A percentile compares a stretch with the other conserved stretches of the same genome.
phyloP scores from a whole-genome alignment of 1,284 basidiomycete genomes.

The Xerocomus cyaneibrunnescens region DNA sequence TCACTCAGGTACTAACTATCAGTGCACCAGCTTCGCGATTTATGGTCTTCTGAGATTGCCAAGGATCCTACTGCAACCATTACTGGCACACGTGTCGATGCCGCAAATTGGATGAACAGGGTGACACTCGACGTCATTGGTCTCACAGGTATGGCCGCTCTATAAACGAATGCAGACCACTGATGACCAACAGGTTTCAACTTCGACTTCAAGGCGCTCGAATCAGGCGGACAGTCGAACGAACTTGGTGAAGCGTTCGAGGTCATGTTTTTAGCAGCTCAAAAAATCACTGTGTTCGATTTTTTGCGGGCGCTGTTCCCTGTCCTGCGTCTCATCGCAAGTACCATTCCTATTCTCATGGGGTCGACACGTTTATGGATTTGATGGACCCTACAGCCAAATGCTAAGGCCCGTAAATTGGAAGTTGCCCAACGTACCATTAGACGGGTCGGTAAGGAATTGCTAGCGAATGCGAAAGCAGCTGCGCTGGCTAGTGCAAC shows the following conservation, averaged over 20 bases:
- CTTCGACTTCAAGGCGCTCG: constrained; percentile 60
- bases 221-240: constrained; percentile 36
- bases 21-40: constrained; percentile 43
- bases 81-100: constrained; percentile 40
- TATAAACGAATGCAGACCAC: background rate
- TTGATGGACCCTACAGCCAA: constrained; percentile 18
- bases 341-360: background rate
- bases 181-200: constrained; percentile 50
- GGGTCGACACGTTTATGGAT: background rate
- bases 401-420: constrained; percentile 1
- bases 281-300: constrained; percentile 27
- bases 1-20: background rate
- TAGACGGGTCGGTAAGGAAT: constrained; percentile 40
- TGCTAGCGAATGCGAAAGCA: constrained; percentile 47
- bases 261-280: constrained; percentile 38
- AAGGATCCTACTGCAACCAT: constrained; percentile 20
- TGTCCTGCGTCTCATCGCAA: constrained; percentile 36
- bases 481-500: constrained; percentile 26
- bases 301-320: constrained; percentile 42
- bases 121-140: constrained; percentile 71
- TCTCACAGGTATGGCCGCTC: constrained; percentile 47
- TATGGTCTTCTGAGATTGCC: constrained; percentile 39
- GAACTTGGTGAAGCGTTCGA: constrained; percentile 53
- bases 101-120: constrained; percentile 53
- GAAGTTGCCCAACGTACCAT: constrained; percentile 22